Percentiles rank a stretch among this genome's conserved stretches.
These are phyloP conservation scores for Chrysoporthe cubensis DNA, from an alignment of 2,329 filamentous ascomycete species.

Conservation along the genomic window DNA sequence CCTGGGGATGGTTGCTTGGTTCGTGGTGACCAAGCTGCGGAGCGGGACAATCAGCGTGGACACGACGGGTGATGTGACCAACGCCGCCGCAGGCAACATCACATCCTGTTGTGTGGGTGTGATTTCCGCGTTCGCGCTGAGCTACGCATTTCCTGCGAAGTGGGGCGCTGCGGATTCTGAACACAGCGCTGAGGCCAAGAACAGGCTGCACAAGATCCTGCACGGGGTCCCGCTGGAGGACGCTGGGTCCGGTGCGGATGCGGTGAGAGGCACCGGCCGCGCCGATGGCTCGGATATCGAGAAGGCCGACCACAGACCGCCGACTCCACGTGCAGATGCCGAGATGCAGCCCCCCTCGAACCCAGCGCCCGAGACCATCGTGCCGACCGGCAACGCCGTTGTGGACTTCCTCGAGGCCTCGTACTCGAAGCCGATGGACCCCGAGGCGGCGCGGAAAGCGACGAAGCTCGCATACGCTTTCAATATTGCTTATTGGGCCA, in stretches of 20 bases:
- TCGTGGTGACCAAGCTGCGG: conserved; percentile 41
- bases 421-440: conserved; percentile 48
- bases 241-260: neutral
- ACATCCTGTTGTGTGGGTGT: conserved; percentile 41
- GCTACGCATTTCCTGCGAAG: conserved; percentile 40
- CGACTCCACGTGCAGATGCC: neutral
- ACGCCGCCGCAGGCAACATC: conserved; percentile 44
- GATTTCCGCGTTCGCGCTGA: conserved; percentile 40
- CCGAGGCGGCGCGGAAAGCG: conserved; percentile 40
- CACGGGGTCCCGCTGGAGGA: conserved; percentile 32
- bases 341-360: conserved; percentile 29
- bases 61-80: conserved; percentile 43
- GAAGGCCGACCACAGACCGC: conserved; percentile 14
- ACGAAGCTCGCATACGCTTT: conserved; percentile 42
- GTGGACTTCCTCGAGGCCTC: conserved; percentile 45
- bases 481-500: conserved; percentile 40
- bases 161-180: conserved; percentile 30
- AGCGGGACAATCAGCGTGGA: conserved; percentile 40
- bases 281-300: conserved; percentile 19
- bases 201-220: conserved; percentile 37
- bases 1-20: conserved; percentile 42
- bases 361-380: conserved; percentile 33
- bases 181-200: conserved; percentile 32
- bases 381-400: conserved; percentile 44
- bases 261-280: neutral